phyloP scores from a whole-genome alignment of 2,329 filamentous ascomycete species.

The Neophaeococcomyces aloes region DNA sequence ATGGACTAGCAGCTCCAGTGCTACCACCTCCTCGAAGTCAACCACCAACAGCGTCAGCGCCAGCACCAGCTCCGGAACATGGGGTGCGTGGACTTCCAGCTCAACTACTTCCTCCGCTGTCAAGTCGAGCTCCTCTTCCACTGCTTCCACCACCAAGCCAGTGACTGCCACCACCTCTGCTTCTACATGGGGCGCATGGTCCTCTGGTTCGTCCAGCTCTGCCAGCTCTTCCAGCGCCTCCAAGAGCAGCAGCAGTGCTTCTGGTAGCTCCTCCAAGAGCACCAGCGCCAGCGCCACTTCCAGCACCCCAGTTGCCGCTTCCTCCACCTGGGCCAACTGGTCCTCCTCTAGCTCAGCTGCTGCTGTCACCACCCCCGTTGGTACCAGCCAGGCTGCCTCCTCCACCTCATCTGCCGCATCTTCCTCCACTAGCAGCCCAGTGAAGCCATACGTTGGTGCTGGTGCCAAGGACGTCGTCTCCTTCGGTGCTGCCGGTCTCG shows the following conservation, averaged over 20 bases:
- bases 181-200: too few relatives aligned
- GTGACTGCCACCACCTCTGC: too few relatives aligned
- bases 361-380: background rate
- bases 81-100: background rate
- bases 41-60: background rate
- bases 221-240: too few relatives aligned
- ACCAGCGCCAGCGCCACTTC: background rate
- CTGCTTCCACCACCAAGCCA: too few relatives aligned
- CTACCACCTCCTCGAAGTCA: background rate
- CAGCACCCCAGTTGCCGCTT: background rate
- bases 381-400: background rate
- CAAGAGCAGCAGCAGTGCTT: too few relatives aligned
- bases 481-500: conserved; percentile 9
- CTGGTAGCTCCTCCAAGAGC: too few relatives aligned
- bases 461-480: background rate
- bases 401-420: background rate
- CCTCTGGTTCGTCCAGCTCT: too few relatives aligned
- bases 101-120: background rate
- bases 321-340: background rate
- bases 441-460: conserved; percentile 5
- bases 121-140: too few relatives aligned
- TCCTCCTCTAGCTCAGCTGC: background rate
- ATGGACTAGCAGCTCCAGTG: conserved; percentile 1
- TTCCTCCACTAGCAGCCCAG: conserved; percentile 2
- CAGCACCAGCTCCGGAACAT: background rate